These are phyloP conservation scores for Hygrocybe punicea DNA, from an alignment of 768 basidiomycete species.

Conservation along the genomic window DNA sequence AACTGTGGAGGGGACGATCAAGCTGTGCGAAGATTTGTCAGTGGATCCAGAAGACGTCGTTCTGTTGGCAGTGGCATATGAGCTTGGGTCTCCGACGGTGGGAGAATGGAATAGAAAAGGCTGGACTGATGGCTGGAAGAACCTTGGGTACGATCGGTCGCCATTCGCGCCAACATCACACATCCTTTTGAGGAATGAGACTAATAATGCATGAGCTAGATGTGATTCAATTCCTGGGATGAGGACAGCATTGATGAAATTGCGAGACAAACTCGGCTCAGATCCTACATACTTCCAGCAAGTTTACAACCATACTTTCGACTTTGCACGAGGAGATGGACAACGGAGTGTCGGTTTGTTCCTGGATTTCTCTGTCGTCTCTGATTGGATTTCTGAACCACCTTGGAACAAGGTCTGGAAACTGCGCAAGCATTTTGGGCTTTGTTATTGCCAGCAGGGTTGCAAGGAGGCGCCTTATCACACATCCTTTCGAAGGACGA, in stretches of 20 bases:
- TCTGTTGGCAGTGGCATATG: constrained; percentile 75
- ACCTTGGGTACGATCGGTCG: constrained; percentile 52
- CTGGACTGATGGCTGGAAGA: constrained; percentile 82
- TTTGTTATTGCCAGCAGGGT: constrained; percentile 70
- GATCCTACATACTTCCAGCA: constrained; percentile 69
- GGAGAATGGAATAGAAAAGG: constrained; percentile 68
- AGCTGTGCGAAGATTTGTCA: constrained; percentile 63
- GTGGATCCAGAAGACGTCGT: constrained; percentile 81
- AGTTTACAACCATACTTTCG: constrained; percentile 80
- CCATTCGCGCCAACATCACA: no score
- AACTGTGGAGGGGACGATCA: constrained; percentile 74
- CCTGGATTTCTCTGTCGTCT: not conserved
- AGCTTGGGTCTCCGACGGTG: constrained; percentile 70
- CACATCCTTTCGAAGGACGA: constrained; percentile 36
- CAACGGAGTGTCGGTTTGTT: constrained; percentile 74
- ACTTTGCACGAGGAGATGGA: constrained; percentile 70
- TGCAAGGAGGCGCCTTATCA: constrained; percentile 61
- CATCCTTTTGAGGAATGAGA: not conserved
- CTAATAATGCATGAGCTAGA: constrained; percentile 32
- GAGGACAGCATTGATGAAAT: constrained; percentile 48
- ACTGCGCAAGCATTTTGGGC: constrained; percentile 75
- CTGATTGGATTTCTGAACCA: not conserved
- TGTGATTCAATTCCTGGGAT: constrained; percentile 65
- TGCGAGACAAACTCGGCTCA: constrained; percentile 58
- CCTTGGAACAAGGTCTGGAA: constrained; percentile 49